phyloP scores from a whole-genome alignment of 768 basidiomycete genomes.

The Epithele typhae region DNA sequence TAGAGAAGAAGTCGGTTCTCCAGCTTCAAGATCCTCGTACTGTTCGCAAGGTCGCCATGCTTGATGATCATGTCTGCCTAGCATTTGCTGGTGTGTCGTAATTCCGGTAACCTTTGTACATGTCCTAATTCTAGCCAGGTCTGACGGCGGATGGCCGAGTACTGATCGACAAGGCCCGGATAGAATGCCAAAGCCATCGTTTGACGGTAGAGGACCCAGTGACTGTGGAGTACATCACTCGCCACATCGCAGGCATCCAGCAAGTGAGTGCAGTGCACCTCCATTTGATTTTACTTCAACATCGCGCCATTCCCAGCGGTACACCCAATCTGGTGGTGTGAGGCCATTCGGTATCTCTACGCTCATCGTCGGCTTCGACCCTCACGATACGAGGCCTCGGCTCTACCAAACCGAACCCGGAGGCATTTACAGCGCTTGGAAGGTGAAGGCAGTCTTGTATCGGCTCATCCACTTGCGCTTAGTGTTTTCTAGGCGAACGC shows the following conservation, averaged over 20 bases:
- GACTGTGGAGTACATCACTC: conserved; percentile 96
- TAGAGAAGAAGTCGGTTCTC: conserved; percentile 97
- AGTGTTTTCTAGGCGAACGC: conserved; percentile 76
- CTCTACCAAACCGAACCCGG: conserved; percentile 97
- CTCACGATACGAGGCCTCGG: conserved; percentile 80
- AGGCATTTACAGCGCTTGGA: conserved; percentile 98
- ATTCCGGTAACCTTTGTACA: neutral
- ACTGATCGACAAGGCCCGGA: conserved; percentile 94
- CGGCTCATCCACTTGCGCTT: neutral
- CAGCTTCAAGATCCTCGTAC: conserved; percentile 98
- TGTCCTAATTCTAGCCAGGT: conserved; percentile 42
- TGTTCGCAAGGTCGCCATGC: conserved; percentile 95
- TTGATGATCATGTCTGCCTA: conserved; percentile 95
- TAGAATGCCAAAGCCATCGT: conserved; percentile 97
- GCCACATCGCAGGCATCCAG: conserved; percentile 98
- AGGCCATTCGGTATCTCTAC: conserved; percentile 98
- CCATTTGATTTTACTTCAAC: neutral
- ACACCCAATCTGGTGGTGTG: conserved; percentile 98
- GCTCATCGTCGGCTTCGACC: conserved; percentile 95
- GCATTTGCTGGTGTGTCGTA: conserved; percentile 87
- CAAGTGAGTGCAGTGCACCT: conserved; percentile 54
- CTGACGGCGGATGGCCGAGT: conserved; percentile 97
- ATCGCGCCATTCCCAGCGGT: conserved; percentile 50
- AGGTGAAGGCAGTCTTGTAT: conserved; percentile 47
- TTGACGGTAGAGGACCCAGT: conserved; percentile 98